A percentile compares a stretch with the other conserved stretches of the same genome.
These are phyloP conservation scores for Magnusiomyces fungicola DNA, from an alignment of 1,139 yeast genomes.

Conservation along the genomic window DNA sequence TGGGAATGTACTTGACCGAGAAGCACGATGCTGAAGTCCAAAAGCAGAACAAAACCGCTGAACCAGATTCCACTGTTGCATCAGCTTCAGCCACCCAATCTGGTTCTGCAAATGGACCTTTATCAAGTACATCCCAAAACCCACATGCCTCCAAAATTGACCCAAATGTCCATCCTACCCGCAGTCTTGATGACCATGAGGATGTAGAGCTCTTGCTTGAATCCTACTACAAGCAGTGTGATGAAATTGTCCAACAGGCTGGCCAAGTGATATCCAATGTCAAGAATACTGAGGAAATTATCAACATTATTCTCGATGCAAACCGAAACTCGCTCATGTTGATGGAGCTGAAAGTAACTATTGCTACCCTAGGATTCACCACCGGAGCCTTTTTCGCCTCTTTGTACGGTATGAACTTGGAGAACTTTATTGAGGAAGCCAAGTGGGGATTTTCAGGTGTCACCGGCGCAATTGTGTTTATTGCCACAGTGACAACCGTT, in stretches of 20 bases:
- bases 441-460: constrained; percentile 55
- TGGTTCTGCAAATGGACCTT: too few species aligned
- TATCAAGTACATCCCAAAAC: too few species aligned
- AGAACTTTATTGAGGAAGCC: constrained; percentile 80
- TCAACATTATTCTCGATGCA: constrained; percentile 85
- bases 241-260: constrained; percentile 89
- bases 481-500: constrained; percentile 32
- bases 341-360: constrained; percentile 74
- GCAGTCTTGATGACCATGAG: constrained; percentile 27
- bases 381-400: constrained; percentile 76
- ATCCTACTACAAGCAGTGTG: constrained; percentile 85
- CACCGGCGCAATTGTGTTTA: constrained; percentile 37
- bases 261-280: constrained; percentile 78
- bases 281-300: constrained; percentile 88
- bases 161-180: constrained; percentile 42
- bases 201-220: constrained; percentile 86
- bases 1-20: constrained; percentile 69
- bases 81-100: too few species aligned
- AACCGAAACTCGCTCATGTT: constrained; percentile 89
- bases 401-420: constrained; percentile 90
- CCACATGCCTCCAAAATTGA: too few species aligned
- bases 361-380: constrained; percentile 77
- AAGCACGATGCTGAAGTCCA: constrained; percentile 23
- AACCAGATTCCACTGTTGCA: too few species aligned
- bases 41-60: not conserved